Evolutionary conservation across 108 stramenopile genomes (phyloP), one percentile per base, ranked within the genome.

Genomic region (Schizochytrium sp.): DNA sequence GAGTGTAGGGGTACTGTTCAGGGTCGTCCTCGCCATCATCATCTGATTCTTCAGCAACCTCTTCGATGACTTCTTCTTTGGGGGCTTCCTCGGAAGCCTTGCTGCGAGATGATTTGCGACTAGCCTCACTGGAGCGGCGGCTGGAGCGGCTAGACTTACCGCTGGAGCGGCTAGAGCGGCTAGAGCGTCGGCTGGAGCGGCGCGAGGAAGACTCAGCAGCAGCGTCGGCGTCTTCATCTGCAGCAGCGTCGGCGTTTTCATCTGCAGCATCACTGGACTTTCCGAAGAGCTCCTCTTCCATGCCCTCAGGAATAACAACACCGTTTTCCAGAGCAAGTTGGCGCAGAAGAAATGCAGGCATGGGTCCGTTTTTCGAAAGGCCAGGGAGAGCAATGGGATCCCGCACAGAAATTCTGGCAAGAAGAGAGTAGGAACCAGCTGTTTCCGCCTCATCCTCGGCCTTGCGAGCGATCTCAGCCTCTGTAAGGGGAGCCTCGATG

Each of bases 391-490:
- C 76, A 5, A 83, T 53, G 15, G 76, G 50, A 10, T 1, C 40
- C 2, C 76, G 50, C 50, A 49, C 76, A 8, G 47, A 55, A 0
- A 83, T 55, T 47, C 76, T 47, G 17, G 76, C 76, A 38, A 83
- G 53, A 17, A 83, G 28, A 13, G 76, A 83, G 76, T 83, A 83
- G 8, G 17, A 47, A 38, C 76, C 76, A 5, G 76, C 5, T 47
- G 50, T 83, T 2, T 83, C 76, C 38, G 76, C 76, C 50, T 83
- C 53, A 53, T 83, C 76, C 53, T 83, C 50, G 50, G 49, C 76
- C 50, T 55, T 49, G 76, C 76, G 76, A 5, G 47, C 76, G 55
- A 83, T 83, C 28, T 83, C 76, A 47, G 76, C 76, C 47, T 83
- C 50, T 47, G 50, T 83, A 38, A 83, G 76, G 15, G 76, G 76